Evolutionary conservation across 108 stramenopile species (phyloP), one percentile per base, ranked within the genome.

Genomic region (Fragilariopsis cylindrus): DNA sequence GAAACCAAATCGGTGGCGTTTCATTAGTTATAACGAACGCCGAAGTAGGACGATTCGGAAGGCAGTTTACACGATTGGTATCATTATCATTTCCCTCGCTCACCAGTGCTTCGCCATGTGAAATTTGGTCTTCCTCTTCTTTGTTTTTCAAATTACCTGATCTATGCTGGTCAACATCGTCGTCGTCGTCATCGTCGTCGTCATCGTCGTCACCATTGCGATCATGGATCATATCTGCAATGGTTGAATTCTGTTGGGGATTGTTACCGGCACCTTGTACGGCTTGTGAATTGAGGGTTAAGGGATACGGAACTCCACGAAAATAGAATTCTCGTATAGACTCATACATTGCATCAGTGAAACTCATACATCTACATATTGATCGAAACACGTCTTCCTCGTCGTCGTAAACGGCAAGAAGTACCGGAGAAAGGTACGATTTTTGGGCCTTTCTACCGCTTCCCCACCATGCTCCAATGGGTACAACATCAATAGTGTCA

Each of bases 401-500:
- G 7, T 89, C 82, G 55, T 96, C 92, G 60, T 94, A 95, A 72
- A 92, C 89, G 3, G 97, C 97, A 49, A 96, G 72, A 48, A 97
- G 72, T 53, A 92, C 86, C n/a, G 97, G 72, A 54, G 89, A 82
- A 47, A 97, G 62, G 50, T 74, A 87, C 48, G 77, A 65, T 67
- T 76, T 76, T 48, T 82, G 65, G 21, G 84, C 76, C 77, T 96
- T 97, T 53, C 88, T 71, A 5, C 94, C 96, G 48, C 62, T 84
- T 7, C 96, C 96, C 54, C 78, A 70, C 88, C 87, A 97, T 7
- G 91, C 96, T 5, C 94, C 96, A 60, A 97, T 93, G 5, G 90
- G 90, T 7, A 97, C 94, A 39, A 97, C 90, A 69, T 97, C 97
- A 21, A 97, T 82, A 13, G 92, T 89, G 70, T 97, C 97, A 5